Evolutionary conservation across 164 flowering plant species (phyloP).

Genomic region (Nymphaea thermarum): DNA sequence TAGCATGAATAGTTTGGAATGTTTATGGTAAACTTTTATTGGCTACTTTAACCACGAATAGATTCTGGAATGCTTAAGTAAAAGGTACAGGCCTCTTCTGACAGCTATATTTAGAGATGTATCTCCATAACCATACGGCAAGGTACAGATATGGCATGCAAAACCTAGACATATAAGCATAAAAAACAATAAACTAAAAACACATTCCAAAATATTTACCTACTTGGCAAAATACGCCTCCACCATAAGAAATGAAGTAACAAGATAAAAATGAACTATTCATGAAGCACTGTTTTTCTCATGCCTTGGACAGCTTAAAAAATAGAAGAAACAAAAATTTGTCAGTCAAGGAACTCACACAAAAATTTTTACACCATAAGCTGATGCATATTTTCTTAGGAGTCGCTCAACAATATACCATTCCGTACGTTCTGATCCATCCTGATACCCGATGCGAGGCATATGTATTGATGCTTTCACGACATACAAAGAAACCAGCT

Average conservation of each 20-base stretch:
- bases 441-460: constrained; percentile 91
- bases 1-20: too few relatives aligned
- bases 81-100: too few relatives aligned
- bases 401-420: constrained; percentile 91
- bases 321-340: background rate
- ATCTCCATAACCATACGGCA: too few relatives aligned
- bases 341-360: constrained; percentile 41
- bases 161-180: too few relatives aligned
- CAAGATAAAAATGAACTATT: background rate
- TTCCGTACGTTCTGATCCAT: constrained; percentile 62
- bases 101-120: too few relatives aligned
- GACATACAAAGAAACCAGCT: background rate
- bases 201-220: too few relatives aligned
- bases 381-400: constrained; percentile 72
- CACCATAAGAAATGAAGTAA: background rate
- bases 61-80: too few relatives aligned
- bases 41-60: too few relatives aligned
- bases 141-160: too few relatives aligned
- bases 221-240: background rate
- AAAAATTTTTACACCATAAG: constrained; percentile 48
- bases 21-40: too few relatives aligned
- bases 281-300: background rate
- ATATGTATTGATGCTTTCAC: constrained; percentile 77
- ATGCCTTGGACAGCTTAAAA: too few relatives aligned
- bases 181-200: background rate